Base-by-base conservation (phyloP, 1,139 yeast genomes). In the Protomyces pachydermus region DNA sequence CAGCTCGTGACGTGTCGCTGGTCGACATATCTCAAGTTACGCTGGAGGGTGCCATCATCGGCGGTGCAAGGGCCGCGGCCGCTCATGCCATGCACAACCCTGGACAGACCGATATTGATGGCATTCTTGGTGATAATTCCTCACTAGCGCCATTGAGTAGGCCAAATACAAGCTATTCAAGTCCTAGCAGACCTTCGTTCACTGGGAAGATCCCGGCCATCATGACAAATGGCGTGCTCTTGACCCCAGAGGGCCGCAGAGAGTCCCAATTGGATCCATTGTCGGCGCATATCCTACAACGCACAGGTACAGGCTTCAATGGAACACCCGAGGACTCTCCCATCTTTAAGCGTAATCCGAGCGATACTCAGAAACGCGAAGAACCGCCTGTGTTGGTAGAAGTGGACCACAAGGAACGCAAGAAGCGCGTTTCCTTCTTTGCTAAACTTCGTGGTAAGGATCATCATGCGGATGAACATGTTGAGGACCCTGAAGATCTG, bases 391-490 rank as follows among this genome's bases (percentile, higher is more conserved):
- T 23, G 14, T 9, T 46, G 5, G 34, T n/a, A 16, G 60, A 56
- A 20, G 46, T 23, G n/a, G 62, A 60, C 25, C 32, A 20, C 38
- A n/a, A 23, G 34, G 58, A 60, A 28, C 25, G 54, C 8, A 60
- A 60, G 54, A 60, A 60, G 50, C 54, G 58, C n/a, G 64, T 60
- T 16, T 60, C 64, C 23, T 60, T 60, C 50, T 54, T 60, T 18
- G 58, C 64, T 12, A 60, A 60, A 39, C 28, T 60, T 14, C 37
- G 58, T n/a, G 64, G 64, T 3, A 46, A 54, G 12, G 63, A 52
- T 16, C 34, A 28, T 35, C 46, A n/a, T 12, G 35, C 46, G 6
- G 64, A 54, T 20, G 58, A 46, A n/a, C 39, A 35, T 6, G 25
- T 45, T 23, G 58, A 45, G 20, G 28, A 56, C 3, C 37, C 58